Percentiles rank a stretch among this genome's conserved stretches.
Conservation (phyloP, 805 yeast species). For the Debaryomyces prosopidis region DNA sequence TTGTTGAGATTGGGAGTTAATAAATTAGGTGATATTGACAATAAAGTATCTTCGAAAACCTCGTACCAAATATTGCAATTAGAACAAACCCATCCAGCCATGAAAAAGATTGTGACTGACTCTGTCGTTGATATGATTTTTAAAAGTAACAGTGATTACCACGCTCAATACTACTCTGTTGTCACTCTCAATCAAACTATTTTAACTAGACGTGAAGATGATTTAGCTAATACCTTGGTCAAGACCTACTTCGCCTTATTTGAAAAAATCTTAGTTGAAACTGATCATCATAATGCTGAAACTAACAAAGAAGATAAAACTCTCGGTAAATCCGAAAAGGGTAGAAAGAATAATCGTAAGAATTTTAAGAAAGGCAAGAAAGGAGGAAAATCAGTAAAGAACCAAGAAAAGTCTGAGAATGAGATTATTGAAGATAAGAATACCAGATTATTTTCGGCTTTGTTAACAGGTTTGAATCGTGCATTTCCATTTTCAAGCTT, state of each 20-base stretch:
- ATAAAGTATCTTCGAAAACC: constrained; percentile 85
- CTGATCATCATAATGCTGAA: constrained; percentile 48
- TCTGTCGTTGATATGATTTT: constrained; percentile 79
- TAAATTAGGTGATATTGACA: constrained; percentile 90
- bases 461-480: constrained; percentile 92
- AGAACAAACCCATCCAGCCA: constrained; percentile 92
- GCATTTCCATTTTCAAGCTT: constrained; percentile 90
- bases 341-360: constrained; percentile 57
- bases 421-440: constrained; percentile 77
- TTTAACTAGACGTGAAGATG: constrained; percentile 71
- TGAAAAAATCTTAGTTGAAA: constrained; percentile 75
- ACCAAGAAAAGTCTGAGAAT: constrained; percentile 56
- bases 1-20: constrained; percentile 85
- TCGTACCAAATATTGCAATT: constrained; percentile 77
- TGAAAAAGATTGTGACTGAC: constrained; percentile 81
- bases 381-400: constrained; percentile 80
- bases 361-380: constrained; percentile 80
- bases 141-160: constrained; percentile 73
- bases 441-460: constrained; percentile 82
- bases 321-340: constrained; percentile 58
- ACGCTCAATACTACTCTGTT: constrained; percentile 83
- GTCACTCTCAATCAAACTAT: constrained; percentile 92
- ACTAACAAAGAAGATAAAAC: constrained; percentile 35
- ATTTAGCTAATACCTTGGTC: constrained; percentile 79
- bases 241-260: constrained; percentile 85